phyloP scores from a whole-genome alignment of 1,284 basidiomycete genomes.

The Schizophyllum commune region DNA sequence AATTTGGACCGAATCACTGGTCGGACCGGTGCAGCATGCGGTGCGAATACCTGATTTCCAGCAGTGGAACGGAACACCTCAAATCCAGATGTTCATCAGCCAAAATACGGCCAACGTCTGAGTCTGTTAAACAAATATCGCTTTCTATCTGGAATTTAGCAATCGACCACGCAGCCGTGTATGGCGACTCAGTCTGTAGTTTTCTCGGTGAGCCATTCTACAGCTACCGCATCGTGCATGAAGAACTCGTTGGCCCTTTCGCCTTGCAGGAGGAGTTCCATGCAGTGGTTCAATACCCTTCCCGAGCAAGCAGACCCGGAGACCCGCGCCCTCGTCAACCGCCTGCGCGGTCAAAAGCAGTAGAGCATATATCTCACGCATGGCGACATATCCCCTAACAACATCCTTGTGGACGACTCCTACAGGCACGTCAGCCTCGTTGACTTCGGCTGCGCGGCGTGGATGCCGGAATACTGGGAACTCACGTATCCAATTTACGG shows the following conservation, averaged over 20 bases:
- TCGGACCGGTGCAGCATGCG: too few species aligned
- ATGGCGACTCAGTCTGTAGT: constrained; percentile 9
- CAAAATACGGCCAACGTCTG: too few species aligned
- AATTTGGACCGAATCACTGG: too few species aligned
- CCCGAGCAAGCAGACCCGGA: constrained; percentile 4
- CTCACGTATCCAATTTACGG: too few species aligned
- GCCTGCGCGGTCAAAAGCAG: background rate
- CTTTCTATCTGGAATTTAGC: too few species aligned
- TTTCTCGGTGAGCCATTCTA: constrained; percentile 12
- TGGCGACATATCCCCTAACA: constrained; percentile 19
- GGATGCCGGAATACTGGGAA: constrained; percentile 25
- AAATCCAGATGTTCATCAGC: too few species aligned
- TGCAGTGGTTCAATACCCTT: constrained; percentile 3
- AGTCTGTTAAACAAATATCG: too few species aligned
- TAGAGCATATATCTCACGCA: constrained; percentile 17
- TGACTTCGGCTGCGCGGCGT: constrained; percentile 21
- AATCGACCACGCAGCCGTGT: too few species aligned
- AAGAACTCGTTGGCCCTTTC: constrained; percentile 9
- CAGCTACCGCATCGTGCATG: constrained; percentile 9
- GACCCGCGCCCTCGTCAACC: background rate
- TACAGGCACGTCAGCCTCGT: constrained; percentile 15
- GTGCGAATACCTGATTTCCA: too few species aligned
- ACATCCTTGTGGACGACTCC: constrained; percentile 20
- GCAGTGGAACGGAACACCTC: too few species aligned
- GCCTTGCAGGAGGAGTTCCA: constrained; percentile 10